Percentiles rank a stretch among this genome's conserved stretches.
phyloP scores from a whole-genome alignment of 108 stramenopile genomes.

The Nannochloropsis granulata region DNA sequence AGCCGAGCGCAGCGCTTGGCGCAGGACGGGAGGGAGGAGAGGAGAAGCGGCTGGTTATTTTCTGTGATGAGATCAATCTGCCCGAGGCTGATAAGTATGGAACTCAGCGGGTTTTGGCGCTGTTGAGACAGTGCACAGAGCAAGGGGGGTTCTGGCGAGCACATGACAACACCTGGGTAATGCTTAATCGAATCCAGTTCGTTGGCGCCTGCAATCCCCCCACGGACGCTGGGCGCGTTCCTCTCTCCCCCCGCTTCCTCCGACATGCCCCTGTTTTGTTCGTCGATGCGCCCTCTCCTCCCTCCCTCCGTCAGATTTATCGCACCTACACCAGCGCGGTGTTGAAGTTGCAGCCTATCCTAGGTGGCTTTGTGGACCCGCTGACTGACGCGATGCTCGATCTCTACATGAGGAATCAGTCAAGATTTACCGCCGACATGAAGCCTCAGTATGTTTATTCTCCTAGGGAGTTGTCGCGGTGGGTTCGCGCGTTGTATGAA shows the following conservation, averaged over 20 bases:
- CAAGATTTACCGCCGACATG: slow-evolving; percentile 60
- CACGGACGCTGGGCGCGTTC: slow-evolving; percentile 88
- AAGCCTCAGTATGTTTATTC: slow-evolving; percentile 97
- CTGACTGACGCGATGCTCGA: slow-evolving; percentile 96
- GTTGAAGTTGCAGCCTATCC: slow-evolving; percentile 81
- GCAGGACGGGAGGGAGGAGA: slow-evolving; percentile 25
- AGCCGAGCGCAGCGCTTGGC: slow-evolving; percentile 22
- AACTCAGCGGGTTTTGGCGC: slow-evolving; percentile 86
- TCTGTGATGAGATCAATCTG: slow-evolving; percentile 98
- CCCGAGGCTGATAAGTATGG: slow-evolving; percentile 87
- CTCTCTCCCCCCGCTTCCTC: slow-evolving; percentile 74
- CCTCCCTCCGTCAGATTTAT: slow-evolving; percentile 88
- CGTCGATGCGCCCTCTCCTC: slow-evolving; percentile 83
- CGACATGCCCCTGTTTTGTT: slow-evolving; percentile 86
- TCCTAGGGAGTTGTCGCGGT: slow-evolving; percentile 88
- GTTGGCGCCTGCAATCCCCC: slow-evolving; percentile 93
- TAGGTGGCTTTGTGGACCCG: slow-evolving; percentile 65
- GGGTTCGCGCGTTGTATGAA: slow-evolving; percentile 92
- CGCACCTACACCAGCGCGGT: slow-evolving; percentile 82
- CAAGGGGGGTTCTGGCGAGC: slow-evolving; percentile 90
- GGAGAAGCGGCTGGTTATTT: slow-evolving; percentile 83
- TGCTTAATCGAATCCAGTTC: slow-evolving; percentile 81
- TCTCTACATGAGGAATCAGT: slow-evolving; percentile 71
- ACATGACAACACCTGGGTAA: slow-evolving; percentile 76
- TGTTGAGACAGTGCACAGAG: slow-evolving; percentile 91